These are phyloP conservation scores for Breynia disticha DNA, from an alignment of 441 rosid species.

Conservation along the genomic window DNA sequence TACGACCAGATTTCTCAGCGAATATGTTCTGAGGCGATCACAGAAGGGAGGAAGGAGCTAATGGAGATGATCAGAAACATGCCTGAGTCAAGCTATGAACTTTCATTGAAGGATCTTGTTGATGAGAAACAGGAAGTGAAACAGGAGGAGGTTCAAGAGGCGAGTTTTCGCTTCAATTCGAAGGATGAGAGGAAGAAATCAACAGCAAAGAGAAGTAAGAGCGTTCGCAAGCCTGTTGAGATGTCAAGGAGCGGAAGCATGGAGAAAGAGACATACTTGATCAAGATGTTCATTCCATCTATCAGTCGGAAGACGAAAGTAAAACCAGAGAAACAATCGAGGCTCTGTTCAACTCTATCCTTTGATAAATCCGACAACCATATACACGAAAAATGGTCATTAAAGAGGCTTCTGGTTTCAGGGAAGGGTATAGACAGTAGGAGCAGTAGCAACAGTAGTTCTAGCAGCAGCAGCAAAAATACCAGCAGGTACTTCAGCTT, in stretches of 20 bases:
- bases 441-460: constrained; percentile 4
- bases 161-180: constrained; percentile 4
- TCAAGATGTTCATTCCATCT: constrained; percentile 37
- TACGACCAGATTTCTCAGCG: constrained; percentile 14
- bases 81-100: constrained; percentile 41
- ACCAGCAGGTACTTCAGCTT: not conserved
- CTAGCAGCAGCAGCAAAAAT: constrained; percentile 9
- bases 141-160: constrained; percentile 5
- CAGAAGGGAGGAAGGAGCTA: constrained; percentile 38
- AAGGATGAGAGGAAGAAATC: constrained; percentile 10
- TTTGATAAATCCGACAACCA: constrained; percentile 13
- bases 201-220: constrained; percentile 9
- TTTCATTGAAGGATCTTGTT: constrained; percentile 48
- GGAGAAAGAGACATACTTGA: constrained; percentile 32
- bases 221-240: not conserved
- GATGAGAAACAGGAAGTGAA: constrained; percentile 12
- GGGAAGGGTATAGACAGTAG: constrained; percentile 3
- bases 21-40: constrained; percentile 16
- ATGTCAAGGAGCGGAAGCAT: constrained; percentile 27
- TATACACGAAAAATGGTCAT: constrained; percentile 16
- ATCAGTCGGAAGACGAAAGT: constrained; percentile 22
- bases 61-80: constrained; percentile 37
- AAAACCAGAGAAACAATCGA: constrained; percentile 11
- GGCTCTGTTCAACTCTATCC: constrained; percentile 15
- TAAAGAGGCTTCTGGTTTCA: constrained; percentile 9